phyloP scores from a whole-genome alignment of 2,329 filamentous ascomycete species.

The Cryphonectria carpinicola region DNA sequence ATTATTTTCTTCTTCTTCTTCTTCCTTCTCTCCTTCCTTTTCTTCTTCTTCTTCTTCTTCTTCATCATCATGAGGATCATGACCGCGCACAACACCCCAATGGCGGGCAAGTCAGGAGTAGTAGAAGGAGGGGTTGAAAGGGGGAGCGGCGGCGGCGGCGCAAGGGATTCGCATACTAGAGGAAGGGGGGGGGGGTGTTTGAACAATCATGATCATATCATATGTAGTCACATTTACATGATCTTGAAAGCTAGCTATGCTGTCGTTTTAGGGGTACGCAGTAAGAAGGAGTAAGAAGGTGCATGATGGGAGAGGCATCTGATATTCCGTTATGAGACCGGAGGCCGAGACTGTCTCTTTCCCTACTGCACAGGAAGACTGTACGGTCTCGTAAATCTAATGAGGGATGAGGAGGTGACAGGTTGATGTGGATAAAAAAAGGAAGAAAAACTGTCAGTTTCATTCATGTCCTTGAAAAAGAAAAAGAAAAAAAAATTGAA shows the following conservation, averaged over 20 bases:
- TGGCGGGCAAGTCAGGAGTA: conserved; percentile 12
- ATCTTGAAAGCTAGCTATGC: background rate
- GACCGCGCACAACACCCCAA: conserved; percentile 3
- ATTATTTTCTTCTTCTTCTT: background rate
- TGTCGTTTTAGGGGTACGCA: too few relatives aligned
- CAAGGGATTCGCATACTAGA: conserved; percentile 12
- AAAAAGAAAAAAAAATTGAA: too few relatives aligned
- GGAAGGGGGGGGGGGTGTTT: background rate
- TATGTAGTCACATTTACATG: background rate
- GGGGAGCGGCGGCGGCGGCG: background rate
- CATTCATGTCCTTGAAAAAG: too few relatives aligned
- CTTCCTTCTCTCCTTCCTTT: background rate
- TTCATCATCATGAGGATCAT: background rate
- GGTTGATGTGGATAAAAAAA: too few relatives aligned
- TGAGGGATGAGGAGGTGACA: too few relatives aligned
- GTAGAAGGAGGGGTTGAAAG: conserved; percentile 13
- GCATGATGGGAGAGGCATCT: too few relatives aligned
- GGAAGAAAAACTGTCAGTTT: too few relatives aligned
- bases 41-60: background rate
- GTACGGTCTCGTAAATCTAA: too few relatives aligned
- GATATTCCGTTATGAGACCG: too few relatives aligned
- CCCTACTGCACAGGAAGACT: too few relatives aligned
- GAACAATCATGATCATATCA: conserved; percentile 16
- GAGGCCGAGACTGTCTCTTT: too few relatives aligned
- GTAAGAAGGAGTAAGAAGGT: too few relatives aligned